Conservation (phyloP, 331 rosid species). For the Quercus lobata region DNA sequence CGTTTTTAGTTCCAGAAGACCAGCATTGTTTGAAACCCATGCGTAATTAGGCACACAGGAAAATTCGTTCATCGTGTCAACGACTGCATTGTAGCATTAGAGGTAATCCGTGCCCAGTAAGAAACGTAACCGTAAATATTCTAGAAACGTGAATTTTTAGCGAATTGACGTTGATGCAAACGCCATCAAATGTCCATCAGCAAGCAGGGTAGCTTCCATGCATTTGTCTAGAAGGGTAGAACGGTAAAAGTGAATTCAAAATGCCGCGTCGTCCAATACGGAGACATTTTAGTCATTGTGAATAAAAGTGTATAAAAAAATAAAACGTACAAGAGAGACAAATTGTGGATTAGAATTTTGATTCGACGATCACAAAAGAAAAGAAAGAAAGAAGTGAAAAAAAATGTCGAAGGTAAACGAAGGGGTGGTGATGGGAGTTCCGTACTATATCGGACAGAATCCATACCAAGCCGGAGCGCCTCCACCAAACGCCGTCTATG, state of each 20-base stretch:
- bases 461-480: conserved; percentile 52
- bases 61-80: no score
- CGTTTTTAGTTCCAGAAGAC: rapidly evolving
- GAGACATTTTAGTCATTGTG: background rate
- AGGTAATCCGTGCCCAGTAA: no score
- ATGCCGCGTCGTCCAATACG: background rate
- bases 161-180: background rate
- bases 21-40: no score
- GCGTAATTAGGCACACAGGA: no score
- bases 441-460: conserved; percentile 41
- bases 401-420: conserved; percentile 44
- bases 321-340: no score
- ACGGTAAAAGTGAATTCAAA: no score
- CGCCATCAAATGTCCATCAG: background rate
- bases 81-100: no score
- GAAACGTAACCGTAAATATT: background rate
- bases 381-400: background rate
- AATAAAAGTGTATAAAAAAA: background rate
- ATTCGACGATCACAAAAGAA: background rate
- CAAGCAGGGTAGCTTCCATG: no score
- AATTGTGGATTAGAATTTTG: background rate
- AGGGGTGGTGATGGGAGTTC: conserved; percentile 56
- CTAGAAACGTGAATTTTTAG: background rate
- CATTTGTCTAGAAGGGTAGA: no score
- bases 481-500: conserved; percentile 64